Conservation (phyloP, 345 rosid species). For the Brassica rapa region DNA sequence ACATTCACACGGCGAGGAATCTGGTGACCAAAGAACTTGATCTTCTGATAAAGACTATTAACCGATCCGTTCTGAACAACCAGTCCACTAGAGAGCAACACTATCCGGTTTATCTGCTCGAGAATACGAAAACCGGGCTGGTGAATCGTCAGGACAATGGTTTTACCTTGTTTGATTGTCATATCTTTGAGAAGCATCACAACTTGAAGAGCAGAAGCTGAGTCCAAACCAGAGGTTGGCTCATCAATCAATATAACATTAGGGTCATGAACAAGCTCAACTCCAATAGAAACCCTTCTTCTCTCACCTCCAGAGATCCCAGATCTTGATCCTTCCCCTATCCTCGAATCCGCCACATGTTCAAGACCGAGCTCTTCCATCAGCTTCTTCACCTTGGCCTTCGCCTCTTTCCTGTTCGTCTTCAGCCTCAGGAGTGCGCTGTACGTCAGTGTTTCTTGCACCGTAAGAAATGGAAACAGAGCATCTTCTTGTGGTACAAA, state of each 20-base stretch:
- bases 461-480: conserved; percentile 79
- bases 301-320: conserved; percentile 94
- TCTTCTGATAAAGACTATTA: conserved; percentile 58
- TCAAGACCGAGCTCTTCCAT: conserved; percentile 75
- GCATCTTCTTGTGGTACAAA: conserved; percentile 88
- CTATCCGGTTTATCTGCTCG: conserved; percentile 61
- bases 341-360: conserved; percentile 58
- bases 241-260: conserved; percentile 82
- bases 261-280: conserved; percentile 90
- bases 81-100: conserved; percentile 70
- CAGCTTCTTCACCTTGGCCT: conserved; percentile 53
- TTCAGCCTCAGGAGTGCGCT: conserved; percentile 77
- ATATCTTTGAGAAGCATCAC: conserved; percentile 64
- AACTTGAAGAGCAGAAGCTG: conserved; percentile 80
- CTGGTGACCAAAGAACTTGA: conserved; percentile 53
- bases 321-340: conserved; percentile 59
- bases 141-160: conserved; percentile 80
- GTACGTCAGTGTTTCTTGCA: conserved; percentile 78
- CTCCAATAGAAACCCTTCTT: conserved; percentile 85
- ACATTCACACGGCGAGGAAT: conserved; percentile 75
- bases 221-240: conserved; percentile 96
- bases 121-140: conserved; percentile 92
- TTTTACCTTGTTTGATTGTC: conserved; percentile 71
- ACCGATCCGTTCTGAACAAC: conserved; percentile 63
- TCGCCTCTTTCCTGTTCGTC: conserved; percentile 52